These are phyloP conservation scores for Didymella keratinophila DNA, from an alignment of 2,329 filamentous ascomycete species.

Conservation along the genomic window DNA sequence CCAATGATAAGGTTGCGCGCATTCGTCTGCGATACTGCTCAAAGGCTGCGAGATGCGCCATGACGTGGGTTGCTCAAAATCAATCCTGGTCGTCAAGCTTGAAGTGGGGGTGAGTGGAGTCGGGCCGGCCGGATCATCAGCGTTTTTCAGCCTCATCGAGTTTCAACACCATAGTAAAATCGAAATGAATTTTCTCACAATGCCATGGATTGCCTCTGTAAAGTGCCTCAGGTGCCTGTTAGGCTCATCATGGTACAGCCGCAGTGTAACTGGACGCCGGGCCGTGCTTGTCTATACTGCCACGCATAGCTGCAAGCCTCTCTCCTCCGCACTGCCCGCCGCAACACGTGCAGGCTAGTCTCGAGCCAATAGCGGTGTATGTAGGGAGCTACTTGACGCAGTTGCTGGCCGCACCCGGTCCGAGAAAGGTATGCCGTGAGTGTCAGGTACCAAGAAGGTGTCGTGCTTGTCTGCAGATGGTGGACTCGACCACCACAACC, in stretches of 20 bases:
- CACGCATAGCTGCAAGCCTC: background rate
- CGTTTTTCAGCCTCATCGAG: conserved; percentile 16
- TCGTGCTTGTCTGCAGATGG: background rate
- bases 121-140: conserved; percentile 10
- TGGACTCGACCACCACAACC: background rate
- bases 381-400: background rate
- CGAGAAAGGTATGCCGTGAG: conserved; percentile 1
- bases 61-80: conserved; percentile 21
- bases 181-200: conserved; percentile 1
- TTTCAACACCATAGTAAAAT: conserved; percentile 16
- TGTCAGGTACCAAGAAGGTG: background rate
- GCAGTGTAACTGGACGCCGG: background rate
- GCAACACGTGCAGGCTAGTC: conserved; percentile 7
- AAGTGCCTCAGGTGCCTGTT: too few relatives aligned
- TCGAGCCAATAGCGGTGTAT: conserved; percentile 7
- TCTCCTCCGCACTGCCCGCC: background rate
- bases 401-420: conserved; percentile 2
- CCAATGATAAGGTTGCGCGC: conserved; percentile 19
- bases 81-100: conserved; percentile 4
- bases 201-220: background rate
- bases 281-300: background rate
- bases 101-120: conserved; percentile 17
- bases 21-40: conserved; percentile 10
- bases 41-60: conserved; percentile 19
- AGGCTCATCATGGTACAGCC: background rate